These are phyloP conservation scores for Anacardium occidentale DNA, from an alignment of 345 rosid genomes.

Conservation along the genomic window DNA sequence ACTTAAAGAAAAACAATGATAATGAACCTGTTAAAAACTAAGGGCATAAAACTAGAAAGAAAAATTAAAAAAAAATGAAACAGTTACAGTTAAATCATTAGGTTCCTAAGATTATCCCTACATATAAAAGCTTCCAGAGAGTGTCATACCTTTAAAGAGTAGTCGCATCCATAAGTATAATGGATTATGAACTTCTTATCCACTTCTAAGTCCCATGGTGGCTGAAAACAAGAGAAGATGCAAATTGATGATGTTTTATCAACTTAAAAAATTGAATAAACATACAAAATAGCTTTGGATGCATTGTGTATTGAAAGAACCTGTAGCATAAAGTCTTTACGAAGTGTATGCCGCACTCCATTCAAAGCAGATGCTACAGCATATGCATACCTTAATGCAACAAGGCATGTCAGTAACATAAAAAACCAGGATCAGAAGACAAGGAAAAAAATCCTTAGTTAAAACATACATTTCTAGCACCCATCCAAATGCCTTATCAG, in stretches of 20 bases:
- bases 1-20: background rate
- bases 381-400: constrained; percentile 67
- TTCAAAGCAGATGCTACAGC: constrained; percentile 78
- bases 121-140: background rate
- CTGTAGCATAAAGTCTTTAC: constrained; percentile 75
- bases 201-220: constrained; percentile 71
- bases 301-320: constrained; percentile 28
- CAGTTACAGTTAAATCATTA: background rate
- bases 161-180: constrained; percentile 80
- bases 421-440: constrained; percentile 12
- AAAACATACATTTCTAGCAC: constrained; percentile 73
- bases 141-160: constrained; percentile 46
- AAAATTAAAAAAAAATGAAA: background rate
- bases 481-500: constrained; percentile 85
- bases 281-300: background rate
- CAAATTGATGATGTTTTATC: background rate
- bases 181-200: constrained; percentile 70
- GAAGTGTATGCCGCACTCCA: constrained; percentile 61
- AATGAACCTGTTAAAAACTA: background rate
- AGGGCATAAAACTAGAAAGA: background rate
- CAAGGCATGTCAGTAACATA: constrained; percentile 8
- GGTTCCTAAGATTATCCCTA: background rate
- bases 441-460: background rate
- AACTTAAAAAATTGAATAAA: background rate
- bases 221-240: constrained; percentile 40